phyloP scores from a whole-genome alignment of 192 early-diverging fungal genomes.

The Mortierella antarctica region DNA sequence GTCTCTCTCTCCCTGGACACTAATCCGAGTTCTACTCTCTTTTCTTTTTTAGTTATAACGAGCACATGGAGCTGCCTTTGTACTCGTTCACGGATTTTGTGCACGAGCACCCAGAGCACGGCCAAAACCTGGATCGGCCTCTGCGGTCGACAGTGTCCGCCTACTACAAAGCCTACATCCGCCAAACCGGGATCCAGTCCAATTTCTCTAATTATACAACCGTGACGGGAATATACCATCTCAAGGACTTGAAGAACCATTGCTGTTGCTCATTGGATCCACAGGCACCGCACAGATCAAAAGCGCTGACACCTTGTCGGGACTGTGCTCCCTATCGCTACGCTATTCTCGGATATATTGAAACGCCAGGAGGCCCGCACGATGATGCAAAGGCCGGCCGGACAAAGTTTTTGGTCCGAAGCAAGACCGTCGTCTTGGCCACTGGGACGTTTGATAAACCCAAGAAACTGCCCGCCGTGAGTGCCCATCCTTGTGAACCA shows the following conservation, averaged over 20 bases:
- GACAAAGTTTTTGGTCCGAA: conserved; percentile 31
- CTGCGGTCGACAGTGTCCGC: conserved; percentile 44
- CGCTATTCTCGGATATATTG: conserved; percentile 32
- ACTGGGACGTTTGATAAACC: conserved; percentile 52
- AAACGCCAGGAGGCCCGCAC: neutral
- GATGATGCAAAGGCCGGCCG: neutral
- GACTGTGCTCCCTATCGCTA: conserved; percentile 29
- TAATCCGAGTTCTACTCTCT: neutral
- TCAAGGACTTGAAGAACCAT: conserved; percentile 37
- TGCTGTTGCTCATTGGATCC: conserved; percentile 43
- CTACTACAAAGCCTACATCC: conserved; percentile 40
- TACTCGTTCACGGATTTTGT: conserved; percentile 44
- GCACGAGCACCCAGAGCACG: conserved; percentile 26
- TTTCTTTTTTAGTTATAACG: conserved; percentile 24
- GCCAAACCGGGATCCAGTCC: conserved; percentile 28
- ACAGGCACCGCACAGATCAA: neutral
- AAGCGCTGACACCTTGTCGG: neutral
- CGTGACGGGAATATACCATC: conserved; percentile 39
- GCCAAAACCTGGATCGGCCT: conserved; percentile 26
- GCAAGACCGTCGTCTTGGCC: conserved; percentile 34
- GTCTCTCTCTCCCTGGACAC: neutral
- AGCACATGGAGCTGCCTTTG: conserved; percentile 48
- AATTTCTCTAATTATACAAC: conserved; percentile 37
- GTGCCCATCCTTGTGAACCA: conserved; percentile 24
- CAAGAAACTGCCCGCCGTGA: conserved; percentile 40